Conservation (phyloP, 2,329 filamentous ascomycete genomes). For the Periconia sp. region DNA sequence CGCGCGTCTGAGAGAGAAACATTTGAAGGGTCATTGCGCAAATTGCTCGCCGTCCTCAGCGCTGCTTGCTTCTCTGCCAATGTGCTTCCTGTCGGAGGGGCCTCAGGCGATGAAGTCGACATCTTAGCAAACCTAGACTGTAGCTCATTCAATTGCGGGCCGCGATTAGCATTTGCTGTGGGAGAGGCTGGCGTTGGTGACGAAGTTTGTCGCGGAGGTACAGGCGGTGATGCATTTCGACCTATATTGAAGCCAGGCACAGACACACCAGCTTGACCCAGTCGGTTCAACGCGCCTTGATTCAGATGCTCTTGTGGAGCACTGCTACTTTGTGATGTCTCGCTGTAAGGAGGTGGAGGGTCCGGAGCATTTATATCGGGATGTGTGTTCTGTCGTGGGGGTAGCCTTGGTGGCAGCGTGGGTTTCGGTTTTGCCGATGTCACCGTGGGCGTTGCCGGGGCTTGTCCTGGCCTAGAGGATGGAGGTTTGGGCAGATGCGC, state of each 20-base stretch:
- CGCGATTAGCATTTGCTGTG: slow-evolving; percentile 24
- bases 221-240: slow-evolving; percentile 41
- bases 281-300: slow-evolving; percentile 66
- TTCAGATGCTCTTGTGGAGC: slow-evolving; percentile 54
- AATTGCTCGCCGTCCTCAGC: slow-evolving; percentile 63
- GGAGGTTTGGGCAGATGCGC: slow-evolving; percentile 75
- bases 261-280: slow-evolving; percentile 76
- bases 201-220: slow-evolving; percentile 34
- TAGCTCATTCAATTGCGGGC: slow-evolving; percentile 66
- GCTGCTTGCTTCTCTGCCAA: slow-evolving; percentile 69
- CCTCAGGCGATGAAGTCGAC: slow-evolving; percentile 38
- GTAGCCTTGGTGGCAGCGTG: slow-evolving; percentile 70
- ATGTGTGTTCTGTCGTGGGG: slow-evolving; percentile 68
- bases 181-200: slow-evolving; percentile 34
- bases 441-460: slow-evolving; percentile 27
- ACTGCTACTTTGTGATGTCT: slow-evolving; percentile 38
- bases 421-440: slow-evolving; percentile 55
- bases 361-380: slow-evolving; percentile 51
- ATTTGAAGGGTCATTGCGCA: slow-evolving; percentile 66
- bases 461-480: slow-evolving; percentile 52
- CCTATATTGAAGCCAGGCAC: slow-evolving; percentile 81
- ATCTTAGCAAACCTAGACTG: slow-evolving; percentile 67
- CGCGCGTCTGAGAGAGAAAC: slow-evolving; percentile 66
- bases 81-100: slow-evolving; percentile 60
- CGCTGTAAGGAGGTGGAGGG: slow-evolving; percentile 57